A percentile compares a stretch with the other conserved stretches of the same genome.
phyloP scores from a whole-genome alignment of 2,329 filamentous ascomycete genomes.

The Fusarium sp. region DNA sequence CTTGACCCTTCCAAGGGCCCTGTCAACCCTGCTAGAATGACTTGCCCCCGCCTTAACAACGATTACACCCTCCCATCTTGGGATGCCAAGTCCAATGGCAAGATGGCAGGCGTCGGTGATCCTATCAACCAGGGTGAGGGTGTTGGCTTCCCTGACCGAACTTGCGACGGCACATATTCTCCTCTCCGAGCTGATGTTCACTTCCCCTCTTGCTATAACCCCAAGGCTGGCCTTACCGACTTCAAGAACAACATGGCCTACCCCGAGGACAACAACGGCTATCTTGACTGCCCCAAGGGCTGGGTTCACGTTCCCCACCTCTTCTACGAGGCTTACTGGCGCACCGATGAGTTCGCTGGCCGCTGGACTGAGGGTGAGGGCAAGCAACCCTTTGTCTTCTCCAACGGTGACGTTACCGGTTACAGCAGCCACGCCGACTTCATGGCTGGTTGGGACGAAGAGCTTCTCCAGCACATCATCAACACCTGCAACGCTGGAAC shows the following conservation, averaged over 20 bases:
- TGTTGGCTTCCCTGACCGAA: conserved; percentile 75
- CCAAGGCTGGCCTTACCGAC: conserved; percentile 66
- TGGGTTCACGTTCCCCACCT: conserved; percentile 67
- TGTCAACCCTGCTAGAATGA: conserved; percentile 67
- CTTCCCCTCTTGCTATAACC: conserved; percentile 81
- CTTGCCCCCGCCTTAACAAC: conserved; percentile 66
- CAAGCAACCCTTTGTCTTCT: conserved; percentile 73
- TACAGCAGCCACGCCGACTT: conserved; percentile 80
- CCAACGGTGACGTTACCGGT: conserved; percentile 76
- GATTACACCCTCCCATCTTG: conserved; percentile 62
- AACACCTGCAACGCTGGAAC: conserved; percentile 72
- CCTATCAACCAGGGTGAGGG: conserved; percentile 66
- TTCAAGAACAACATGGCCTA: conserved; percentile 75
- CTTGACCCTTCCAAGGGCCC: conserved; percentile 63
- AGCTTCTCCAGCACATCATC: conserved; percentile 73
- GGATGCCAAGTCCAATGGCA: conserved; percentile 65
- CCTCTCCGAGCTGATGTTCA: conserved; percentile 74
- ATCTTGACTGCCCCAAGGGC: conserved; percentile 65
- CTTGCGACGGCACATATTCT: conserved; percentile 72
- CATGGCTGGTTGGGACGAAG: conserved; percentile 76
- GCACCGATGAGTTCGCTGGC: conserved; percentile 63
- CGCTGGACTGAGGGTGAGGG: conserved; percentile 67
- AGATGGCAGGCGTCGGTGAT: conserved; percentile 65
- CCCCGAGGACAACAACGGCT: conserved; percentile 62
- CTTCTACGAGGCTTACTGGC: conserved; percentile 71